Base-by-base conservation (phyloP, 2,329 filamentous ascomycete species). In the Penicillium sp. region DNA sequence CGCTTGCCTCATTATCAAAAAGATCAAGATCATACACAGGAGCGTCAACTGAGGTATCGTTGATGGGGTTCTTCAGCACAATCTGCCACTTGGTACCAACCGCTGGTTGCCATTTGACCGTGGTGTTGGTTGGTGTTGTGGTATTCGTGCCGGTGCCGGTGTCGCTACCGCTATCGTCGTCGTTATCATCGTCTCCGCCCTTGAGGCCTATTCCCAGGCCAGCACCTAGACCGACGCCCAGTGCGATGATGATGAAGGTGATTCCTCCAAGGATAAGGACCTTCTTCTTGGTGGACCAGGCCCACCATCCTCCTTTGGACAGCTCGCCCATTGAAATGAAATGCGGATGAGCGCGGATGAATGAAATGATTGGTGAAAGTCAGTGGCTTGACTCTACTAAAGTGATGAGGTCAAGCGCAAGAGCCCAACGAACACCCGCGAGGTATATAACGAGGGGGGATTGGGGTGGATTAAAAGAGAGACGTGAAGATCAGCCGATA, bases 21-120 rank as follows among this genome's bases (percentile, higher is more conserved):
- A 86, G 75, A 56, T 84, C 78, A 54, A 88, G 85, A 67, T 88
- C 85, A 68, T 82, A 88, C 43, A 88, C 74, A 4, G 77, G 73
- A 0, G 84, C 82, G 57, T 86, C 75, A 8, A 79, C 52, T 0
- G 74, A 73, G 63, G 79, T 70, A 62, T 81, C 68, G 67, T 68
- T 73, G 55, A 73, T 32, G 32, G 67, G 32, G 67, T 73, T 60
- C 46, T 69, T 61, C 18, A 89, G 79, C 43, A 86, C 75, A 49
- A 88, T 88, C 64, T 89, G 85, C 84, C 84, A 89, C 3, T 78
- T 78, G 4, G 75, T 71, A 24, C 78, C 79, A 22, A 80, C 78
- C 2, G 68, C 65, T 2, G 86, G 86, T 53, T 78, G 73, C 85
- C 84, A 87, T 32, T 74, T 59, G 52, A 63, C 52, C 39, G 64